phyloP scores from a whole-genome alignment of 306 rosid genomes.

The Prosopis cineraria region DNA sequence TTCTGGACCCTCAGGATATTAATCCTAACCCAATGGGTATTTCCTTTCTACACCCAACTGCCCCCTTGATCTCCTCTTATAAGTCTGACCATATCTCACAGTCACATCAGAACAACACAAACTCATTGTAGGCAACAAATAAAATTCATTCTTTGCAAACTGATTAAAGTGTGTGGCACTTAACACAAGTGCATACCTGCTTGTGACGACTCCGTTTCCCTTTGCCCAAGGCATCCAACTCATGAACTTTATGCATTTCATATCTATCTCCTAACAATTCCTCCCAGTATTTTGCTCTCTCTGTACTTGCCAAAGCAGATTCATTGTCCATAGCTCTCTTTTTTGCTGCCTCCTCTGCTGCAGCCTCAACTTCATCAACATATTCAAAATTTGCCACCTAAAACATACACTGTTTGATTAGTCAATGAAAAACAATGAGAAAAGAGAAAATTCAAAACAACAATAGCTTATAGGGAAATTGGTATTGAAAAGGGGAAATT shows the following conservation, averaged over 20 bases:
- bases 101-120: background rate
- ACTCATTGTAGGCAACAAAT: conserved; percentile 23
- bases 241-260: conserved; percentile 90
- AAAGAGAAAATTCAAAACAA: background rate
- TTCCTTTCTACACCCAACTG: too few species aligned
- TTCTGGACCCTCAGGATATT: too few species aligned
- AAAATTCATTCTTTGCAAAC: background rate
- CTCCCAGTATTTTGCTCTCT: conserved; percentile 87
- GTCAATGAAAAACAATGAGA: background rate
- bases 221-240: conserved; percentile 85
- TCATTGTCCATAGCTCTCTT: conserved; percentile 50
- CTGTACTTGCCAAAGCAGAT: conserved; percentile 43
- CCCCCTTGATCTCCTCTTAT: too few species aligned
- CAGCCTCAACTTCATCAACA: conserved; percentile 84
- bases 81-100: too few species aligned
- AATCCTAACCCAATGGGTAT: too few species aligned
- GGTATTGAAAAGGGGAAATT: background rate
- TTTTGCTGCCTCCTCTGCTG: conserved; percentile 76
- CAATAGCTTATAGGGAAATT: background rate
- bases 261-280: conserved; percentile 85
- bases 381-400: conserved; percentile 91
- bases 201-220: conserved; percentile 90
- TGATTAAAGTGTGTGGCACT: conserved; percentile 14
- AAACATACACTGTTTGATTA: conserved; percentile 13
- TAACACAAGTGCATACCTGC: conserved; percentile 53